These are phyloP conservation scores for Neofusicoccum ribis DNA, from an alignment of 2,329 filamentous ascomycete genomes.

Conservation along the genomic window DNA sequence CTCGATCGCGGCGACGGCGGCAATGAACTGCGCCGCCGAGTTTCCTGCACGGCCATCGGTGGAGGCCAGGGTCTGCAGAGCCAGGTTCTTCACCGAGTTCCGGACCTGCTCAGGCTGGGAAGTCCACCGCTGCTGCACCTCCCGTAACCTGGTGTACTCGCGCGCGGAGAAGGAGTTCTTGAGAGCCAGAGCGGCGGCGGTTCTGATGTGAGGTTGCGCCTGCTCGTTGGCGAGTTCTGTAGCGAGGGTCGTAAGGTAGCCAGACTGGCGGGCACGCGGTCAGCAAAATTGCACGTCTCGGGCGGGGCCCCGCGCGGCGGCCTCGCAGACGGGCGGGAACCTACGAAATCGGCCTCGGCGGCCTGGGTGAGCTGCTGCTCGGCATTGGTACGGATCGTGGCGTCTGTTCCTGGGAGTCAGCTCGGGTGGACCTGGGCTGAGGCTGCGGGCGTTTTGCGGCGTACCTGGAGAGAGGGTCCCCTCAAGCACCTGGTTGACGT, in stretches of 20 bases:
- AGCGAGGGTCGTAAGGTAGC: conserved; percentile 89
- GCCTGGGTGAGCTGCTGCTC: conserved; percentile 93
- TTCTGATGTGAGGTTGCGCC: conserved; percentile 79
- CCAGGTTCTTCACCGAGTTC: conserved; percentile 81
- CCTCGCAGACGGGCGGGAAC: conserved; percentile 40
- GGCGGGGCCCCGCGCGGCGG: conserved; percentile 27
- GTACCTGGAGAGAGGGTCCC: conserved; percentile 94
- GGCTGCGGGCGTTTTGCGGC: neutral
- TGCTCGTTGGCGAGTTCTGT: conserved; percentile 92
- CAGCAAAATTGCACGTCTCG: conserved; percentile 15
- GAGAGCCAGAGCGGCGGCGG: conserved; percentile 90
- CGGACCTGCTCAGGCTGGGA: conserved; percentile 82
- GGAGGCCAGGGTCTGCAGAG: conserved; percentile 83
- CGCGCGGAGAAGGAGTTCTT: conserved; percentile 98
- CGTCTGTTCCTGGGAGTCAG: conserved; percentile 63
- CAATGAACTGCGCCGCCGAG: conserved; percentile 91
- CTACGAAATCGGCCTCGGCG: conserved; percentile 92
- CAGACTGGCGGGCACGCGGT: conserved; percentile 60
- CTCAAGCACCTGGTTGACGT: conserved; percentile 97
- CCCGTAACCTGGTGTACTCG: conserved; percentile 81
- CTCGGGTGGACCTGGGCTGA: conserved; percentile 26
- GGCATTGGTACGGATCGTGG: conserved; percentile 81
- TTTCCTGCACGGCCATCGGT: conserved; percentile 79
- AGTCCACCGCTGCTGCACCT: conserved; percentile 92
- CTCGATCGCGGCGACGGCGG: conserved; percentile 92